These are phyloP conservation scores for Aspergillus cavernicola DNA, from an alignment of 495 filamentous ascomycete species.

Conservation along the genomic window DNA sequence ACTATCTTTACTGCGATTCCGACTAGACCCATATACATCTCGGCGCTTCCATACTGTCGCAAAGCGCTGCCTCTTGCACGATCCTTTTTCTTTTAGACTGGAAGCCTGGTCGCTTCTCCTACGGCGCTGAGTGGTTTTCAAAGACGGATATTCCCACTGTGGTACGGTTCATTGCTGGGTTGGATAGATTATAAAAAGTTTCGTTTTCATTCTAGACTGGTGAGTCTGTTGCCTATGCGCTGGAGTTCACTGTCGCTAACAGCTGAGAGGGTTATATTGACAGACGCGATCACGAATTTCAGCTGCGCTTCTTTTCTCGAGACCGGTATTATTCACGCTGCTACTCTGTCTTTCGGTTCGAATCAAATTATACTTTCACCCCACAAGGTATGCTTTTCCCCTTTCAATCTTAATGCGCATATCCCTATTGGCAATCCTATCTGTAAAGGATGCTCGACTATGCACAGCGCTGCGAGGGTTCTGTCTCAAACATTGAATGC, in stretches of 20 bases:
- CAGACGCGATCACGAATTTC: conserved; percentile 30
- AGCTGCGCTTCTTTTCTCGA: conserved; percentile 13
- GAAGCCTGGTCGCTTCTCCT: conserved; percentile 37
- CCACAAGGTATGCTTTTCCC: conserved; percentile 14
- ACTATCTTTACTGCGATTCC: conserved; percentile 5
- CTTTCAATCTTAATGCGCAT: neutral
- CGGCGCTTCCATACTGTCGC: conserved; percentile 15
- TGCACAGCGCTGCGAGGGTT: neutral
- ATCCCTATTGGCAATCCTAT: neutral
- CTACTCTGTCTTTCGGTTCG: conserved; percentile 14
- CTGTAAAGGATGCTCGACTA: neutral
- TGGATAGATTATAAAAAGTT: conserved; percentile 27
- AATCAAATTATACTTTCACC: conserved; percentile 13
- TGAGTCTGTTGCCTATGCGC: conserved; percentile 16
- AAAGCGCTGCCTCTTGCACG: conserved; percentile 13
- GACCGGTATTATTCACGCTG: conserved; percentile 13
- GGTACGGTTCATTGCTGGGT: conserved; percentile 16
- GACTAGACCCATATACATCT: conserved; percentile 15
- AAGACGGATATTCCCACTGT: conserved; percentile 18
- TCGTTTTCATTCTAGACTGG: conserved; percentile 26
- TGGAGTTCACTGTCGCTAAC: conserved; percentile 4
- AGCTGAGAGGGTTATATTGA: neutral
- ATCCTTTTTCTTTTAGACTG: conserved; percentile 13
- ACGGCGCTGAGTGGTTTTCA: conserved; percentile 15
- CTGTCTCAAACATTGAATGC: too few species aligned